Base-by-base conservation (phyloP, 257 asterid species). In the Solanum medicagineum region DNA sequence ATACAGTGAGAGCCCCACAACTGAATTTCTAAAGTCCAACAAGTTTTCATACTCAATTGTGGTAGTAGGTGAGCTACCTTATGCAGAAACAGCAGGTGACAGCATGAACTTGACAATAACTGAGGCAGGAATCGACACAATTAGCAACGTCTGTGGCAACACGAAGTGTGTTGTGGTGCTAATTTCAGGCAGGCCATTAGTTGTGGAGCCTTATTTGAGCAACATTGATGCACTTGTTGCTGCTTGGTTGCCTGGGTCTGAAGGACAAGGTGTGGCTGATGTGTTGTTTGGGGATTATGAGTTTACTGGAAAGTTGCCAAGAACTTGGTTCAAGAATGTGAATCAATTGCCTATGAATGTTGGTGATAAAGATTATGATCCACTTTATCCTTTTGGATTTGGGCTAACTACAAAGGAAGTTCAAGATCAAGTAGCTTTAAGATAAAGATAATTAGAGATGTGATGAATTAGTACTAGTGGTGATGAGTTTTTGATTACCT, bases 181-280 rank as follows among this genome's bases (percentile, higher is more conserved):
- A 14, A 63, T 93, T 14, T 91, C 94, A 0, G 94, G 96, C 9
- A 83, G 94, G 7, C 97, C 97, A 0, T 45, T 93, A 56, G 91
- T 90, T 70, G 22, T 92, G 3, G 85, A 91, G 86, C 94, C 94
- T 1, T 71, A 91, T 47, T 85, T 93, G 36, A 12, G 66, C 0
- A 16, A 42, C 1, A 88, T 93, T 10, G 94, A 93, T 49, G 93
- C 93, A 3, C 71, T 94, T 14, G 94, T 94, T 62, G 97, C 94
- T 2, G 95, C 97, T 1, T 92, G 98, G 98, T 83, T 94, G 7
- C 98, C 98, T 0, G 97, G 98, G 1, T 85, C 88, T 2, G 95
- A 93, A 80, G 98, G 97, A 7, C 86, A 89, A 47, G 97, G 98
- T 1, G 90, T 94, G 47, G 85, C 93, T 0, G 95, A 94, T 85